Evolutionary conservation across 495 filamentous ascomycete species (phyloP).

Genomic region (Lasiosphaeria ovina): DNA sequence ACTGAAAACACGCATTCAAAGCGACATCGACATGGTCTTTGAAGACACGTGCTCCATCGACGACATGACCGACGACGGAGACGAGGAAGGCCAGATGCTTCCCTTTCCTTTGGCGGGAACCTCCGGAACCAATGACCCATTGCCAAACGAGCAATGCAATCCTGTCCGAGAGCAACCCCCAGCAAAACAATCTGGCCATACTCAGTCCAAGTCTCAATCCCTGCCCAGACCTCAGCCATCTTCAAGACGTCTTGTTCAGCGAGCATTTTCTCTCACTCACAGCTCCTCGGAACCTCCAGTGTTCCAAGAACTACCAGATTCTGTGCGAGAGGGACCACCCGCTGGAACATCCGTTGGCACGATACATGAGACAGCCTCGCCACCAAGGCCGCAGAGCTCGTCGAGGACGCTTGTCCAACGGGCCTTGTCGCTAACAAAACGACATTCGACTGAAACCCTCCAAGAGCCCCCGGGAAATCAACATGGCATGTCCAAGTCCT

Average conservation of each 20-base stretch:
- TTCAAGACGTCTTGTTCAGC: conserved; percentile 13
- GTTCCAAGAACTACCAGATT: neutral
- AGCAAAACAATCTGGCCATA: conserved; percentile 3
- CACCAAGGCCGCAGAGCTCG: neutral
- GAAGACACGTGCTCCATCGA: conserved; percentile 45
- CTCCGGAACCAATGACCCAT: conserved; percentile 11
- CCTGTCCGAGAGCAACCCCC: conserved; percentile 8
- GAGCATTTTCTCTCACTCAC: conserved; percentile 22
- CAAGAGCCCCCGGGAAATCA: neutral
- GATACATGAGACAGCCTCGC: neutral
- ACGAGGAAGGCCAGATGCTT: conserved; percentile 11
- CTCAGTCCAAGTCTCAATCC: neutral
- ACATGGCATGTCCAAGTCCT: neutral
- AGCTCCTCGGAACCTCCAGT: conserved; percentile 19
- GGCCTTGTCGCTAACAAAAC: conserved; percentile 10
- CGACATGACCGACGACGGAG: conserved; percentile 33
- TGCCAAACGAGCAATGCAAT: conserved; percentile 1
- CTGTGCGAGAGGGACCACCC: neutral
- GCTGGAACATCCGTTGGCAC: neutral
- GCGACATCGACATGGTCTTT: conserved; percentile 44
- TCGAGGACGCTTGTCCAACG: conserved; percentile 5
- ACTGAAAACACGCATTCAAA: conserved; percentile 38
- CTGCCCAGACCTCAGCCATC: conserved; percentile 8
- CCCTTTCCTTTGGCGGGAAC: conserved; percentile 8
- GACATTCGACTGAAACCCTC: neutral